Conservation (phyloP, 495 filamentous ascomycete species). For the Alectoria sarmentosa region DNA sequence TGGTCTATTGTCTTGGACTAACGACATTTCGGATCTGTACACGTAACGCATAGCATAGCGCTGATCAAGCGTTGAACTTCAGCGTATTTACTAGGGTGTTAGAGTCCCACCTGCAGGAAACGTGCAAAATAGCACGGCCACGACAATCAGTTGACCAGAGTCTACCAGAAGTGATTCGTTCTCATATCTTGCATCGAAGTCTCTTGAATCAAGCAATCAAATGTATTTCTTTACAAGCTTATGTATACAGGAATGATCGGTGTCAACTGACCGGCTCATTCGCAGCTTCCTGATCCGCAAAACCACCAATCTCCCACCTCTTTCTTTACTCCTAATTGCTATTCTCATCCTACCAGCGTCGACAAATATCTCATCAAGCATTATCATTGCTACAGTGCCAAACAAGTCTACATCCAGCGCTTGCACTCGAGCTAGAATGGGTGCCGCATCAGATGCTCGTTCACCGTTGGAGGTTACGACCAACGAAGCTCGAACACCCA, state of each 20-base stretch:
- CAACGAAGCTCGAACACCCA: conserved; percentile 10
- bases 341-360: not conserved
- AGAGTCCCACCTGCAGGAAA: not conserved
- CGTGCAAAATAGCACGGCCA: not conserved
- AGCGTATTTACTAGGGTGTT: not conserved
- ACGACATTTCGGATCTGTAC: not conserved
- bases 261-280: not conserved
- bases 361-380: conserved; percentile 9
- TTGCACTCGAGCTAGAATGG: conserved; percentile 25
- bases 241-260: not conserved
- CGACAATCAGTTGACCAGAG: not conserved
- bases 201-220: not conserved
- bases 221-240: not conserved
- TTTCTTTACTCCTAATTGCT: not conserved
- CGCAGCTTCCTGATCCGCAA: not conserved
- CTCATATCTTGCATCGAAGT: not conserved
- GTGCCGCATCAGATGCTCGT: conserved; percentile 9
- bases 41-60: not conserved
- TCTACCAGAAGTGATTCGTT: not conserved
- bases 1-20: not conserved
- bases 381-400: not conserved
- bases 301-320: not conserved
- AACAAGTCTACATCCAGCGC: conserved; percentile 9
- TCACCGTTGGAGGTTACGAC: conserved; percentile 18
- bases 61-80: not conserved